Conservation (phyloP, 2,329 filamentous ascomycete species). For the Talaromyces albobiverticillius region DNA sequence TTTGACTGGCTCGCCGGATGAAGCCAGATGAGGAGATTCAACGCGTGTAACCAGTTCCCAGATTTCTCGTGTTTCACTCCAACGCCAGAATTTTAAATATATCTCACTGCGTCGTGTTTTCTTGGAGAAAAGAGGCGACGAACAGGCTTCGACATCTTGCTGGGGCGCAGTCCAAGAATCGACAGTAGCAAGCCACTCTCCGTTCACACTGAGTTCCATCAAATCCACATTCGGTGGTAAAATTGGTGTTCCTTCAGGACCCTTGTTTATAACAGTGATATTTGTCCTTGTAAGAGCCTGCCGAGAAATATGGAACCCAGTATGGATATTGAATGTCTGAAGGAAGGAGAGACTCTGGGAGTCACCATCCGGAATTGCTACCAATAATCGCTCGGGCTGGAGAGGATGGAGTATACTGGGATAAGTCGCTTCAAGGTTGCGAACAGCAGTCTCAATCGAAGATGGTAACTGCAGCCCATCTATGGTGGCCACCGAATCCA, state of each 20-base stretch:
- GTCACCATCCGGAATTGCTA: conserved; percentile 58
- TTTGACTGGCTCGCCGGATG: conserved; percentile 49
- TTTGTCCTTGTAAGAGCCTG: conserved; percentile 89
- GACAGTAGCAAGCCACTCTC: conserved; percentile 84
- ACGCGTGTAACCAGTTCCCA: conserved; percentile 81
- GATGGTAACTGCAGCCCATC: conserved; percentile 68
- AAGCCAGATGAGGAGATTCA: conserved; percentile 71
- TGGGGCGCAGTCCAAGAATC: conserved; percentile 83
- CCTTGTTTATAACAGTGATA: conserved; percentile 74
- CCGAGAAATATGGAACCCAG: conserved; percentile 73
- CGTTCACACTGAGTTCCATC: conserved; percentile 73
- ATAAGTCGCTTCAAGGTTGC: conserved; percentile 27
- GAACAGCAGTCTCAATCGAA: conserved; percentile 16
- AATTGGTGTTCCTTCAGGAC: conserved; percentile 67
- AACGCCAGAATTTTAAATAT: conserved; percentile 88
- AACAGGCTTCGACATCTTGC: conserved; percentile 63
- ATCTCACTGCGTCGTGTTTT: conserved; percentile 61
- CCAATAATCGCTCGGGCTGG: conserved; percentile 61
- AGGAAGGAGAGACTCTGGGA: conserved; percentile 55
- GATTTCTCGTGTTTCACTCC: conserved; percentile 51
- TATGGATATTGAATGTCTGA: conserved; percentile 83
- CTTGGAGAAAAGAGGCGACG: conserved; percentile 35
- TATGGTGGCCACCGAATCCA: conserved; percentile 79
- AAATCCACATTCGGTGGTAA: conserved; percentile 74
- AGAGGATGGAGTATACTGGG: conserved; percentile 63